Base-by-base conservation (phyloP, 176 grass and related monocot genomes). In the Juncus inflexus region DNA sequence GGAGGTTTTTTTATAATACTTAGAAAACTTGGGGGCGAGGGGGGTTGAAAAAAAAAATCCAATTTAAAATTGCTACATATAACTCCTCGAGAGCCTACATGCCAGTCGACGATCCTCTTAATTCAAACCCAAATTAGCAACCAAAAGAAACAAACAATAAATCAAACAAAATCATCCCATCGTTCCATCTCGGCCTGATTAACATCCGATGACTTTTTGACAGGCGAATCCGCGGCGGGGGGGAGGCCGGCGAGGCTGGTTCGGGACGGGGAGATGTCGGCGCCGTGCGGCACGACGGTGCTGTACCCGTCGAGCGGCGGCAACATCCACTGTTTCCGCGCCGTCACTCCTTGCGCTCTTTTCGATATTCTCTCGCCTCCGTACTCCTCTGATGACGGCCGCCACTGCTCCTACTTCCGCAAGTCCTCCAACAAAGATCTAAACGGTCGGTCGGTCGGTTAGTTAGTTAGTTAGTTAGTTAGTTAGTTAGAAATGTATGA, bases 291-390 rank as follows among this genome's bases (percentile, higher is more conserved):
- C 70, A 91, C 92, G 3, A 91, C 87, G 19, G 74, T 97, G 76
- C 82, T 97, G n/a, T 86, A 89, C 62, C 92, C 92, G 9, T 81
- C 79, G 41, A 81, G 56, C 52, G 92, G 92, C 8, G 92, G 92
- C 38, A 97, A 97, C 80, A 91, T 97, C 40, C 92, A 91, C 74
- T 91, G 74, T 78, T 97, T 97, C 74, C 91, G 77, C 79, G 92
- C 92, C 14, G 70, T 91, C 37, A 97, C 88, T 54, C 92, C 82
- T 67, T 97, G 88, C 71, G 92, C 92, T 52, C 87, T 97, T 54
- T 89, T 97, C 12, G 92, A 97, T n/a, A 81, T 97, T 69, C 80
- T 97, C 66, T 80, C 92, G 50, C 92, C 92, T 2, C 92, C 92
- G 15, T 97, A 97, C 64, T 91, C 87, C 45, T 81, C 85, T 55